Evolutionary conservation across 176 grass and related monocot genomes (phyloP), one percentile per base, ranked within the genome.

Genomic region (Rhynchospora tenuis): DNA sequence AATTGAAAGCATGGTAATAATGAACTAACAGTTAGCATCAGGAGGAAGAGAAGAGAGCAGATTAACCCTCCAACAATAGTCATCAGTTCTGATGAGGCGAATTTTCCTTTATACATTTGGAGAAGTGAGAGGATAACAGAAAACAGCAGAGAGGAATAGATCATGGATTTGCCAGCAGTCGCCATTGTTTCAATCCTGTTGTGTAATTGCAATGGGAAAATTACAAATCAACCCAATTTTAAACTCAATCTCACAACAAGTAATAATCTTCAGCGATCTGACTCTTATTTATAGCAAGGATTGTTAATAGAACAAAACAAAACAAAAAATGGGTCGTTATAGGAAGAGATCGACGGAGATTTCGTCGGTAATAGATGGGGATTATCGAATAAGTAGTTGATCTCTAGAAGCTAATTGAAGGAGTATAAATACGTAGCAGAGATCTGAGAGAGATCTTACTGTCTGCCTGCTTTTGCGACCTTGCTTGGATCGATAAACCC

Each of bases 21-120:
- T 9, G 15, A 89, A 93, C 92, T 84, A 83, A 95, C 95, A 22
- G 95, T 95, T 83, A 98, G 89, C 5, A 95, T 79, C 15, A 95
- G 78, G 20, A 95, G 88, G 89, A 98, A 98, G 63, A 98, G 89
- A 85, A 99, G 65, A 44, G 97, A 88, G 90, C 91, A 89, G 85
- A 99, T 77, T 63, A 99, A 92, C 78, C 97, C 97, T 69, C 97
- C 97, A 43, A 80, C 87, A 79, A 99, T 99, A 61, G 97, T 99
- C 89, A 92, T 88, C 80, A 99, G 69, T 89, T 99, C 97, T 23
- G 93, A 95, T 59, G 96, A 88, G 27, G 93, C 96, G 73, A 99
- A 95, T 86, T 84, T 88, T 51, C 52, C 93, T 73, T 86, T 86
- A 83, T 95, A 99, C 89, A 99, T 88, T 84, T 99, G 92, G 55